Base-by-base conservation (phyloP, 2,329 filamentous ascomycete species). In the Hymenoscyphus salicellus region DNA sequence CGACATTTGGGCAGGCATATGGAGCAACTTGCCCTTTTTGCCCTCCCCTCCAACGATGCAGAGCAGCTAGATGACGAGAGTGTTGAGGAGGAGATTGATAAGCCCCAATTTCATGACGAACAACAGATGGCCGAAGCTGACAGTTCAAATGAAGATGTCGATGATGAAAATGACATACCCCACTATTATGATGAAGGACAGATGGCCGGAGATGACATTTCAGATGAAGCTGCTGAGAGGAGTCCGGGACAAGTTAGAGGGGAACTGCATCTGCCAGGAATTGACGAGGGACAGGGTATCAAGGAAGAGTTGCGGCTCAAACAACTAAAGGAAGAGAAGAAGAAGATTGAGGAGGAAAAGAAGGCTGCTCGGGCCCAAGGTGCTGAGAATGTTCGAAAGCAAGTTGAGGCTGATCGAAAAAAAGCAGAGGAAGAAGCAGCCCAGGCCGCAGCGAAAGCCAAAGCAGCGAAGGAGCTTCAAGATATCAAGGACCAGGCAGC, bases 21-120 rank as follows among this genome's bases (percentile, higher is more conserved):
- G 69, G 69, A 72, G 38, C 71, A 72, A 36, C 64, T 72, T n/a
- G 71, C 71, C 23, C 30, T 72, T 11, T 72, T 72, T 58, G 70
- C 70, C 20, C 55, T 72, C 11, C 59, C 59, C 5, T 17, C 32
- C 1, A n/a, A 59, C 7, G 26, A 52, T 3, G 38, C 46, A 23
- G 55, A 62, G 10, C 36, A 63, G 14, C 26, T 38, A 14, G 62
- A 63, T 5, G 49, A 63, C 20, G 56, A 60, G 5, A 60, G 62
- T n/a, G 6, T 20, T 5, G 43, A 30, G 7, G 58, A 59, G 16
- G 30, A 23, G 32, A 26, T 23, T 7, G 17, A 41, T 23, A 14
- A 11, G 1, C 46, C 23, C 10, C 10, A 11, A 11, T 1, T 4
- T 14, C 5, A 49, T 14, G n/a, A 41, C 14, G 16, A 58, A 41